Conservation (phyloP, 495 filamentous ascomycete species). For the Penicillium silybi region DNA sequence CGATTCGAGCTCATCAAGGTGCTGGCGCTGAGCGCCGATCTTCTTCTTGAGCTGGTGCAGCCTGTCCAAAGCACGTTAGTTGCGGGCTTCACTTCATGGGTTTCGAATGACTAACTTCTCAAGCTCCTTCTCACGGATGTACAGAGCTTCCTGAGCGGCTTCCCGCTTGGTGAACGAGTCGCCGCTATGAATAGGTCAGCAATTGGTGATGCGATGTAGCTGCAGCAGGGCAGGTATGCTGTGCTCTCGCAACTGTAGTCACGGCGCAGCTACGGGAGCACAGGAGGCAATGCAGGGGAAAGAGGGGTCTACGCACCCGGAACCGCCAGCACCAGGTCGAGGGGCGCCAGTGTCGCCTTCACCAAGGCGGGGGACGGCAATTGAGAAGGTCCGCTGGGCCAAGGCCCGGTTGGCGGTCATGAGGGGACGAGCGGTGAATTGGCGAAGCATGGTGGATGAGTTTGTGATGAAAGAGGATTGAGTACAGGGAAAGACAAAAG, state of each 20-base stretch:
- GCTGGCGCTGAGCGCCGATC: conserved; percentile 71
- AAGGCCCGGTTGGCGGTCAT: conserved; percentile 46
- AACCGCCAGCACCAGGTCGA: conserved; percentile 34
- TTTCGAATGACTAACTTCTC: conserved; percentile 57
- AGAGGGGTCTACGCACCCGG: conserved; percentile 25
- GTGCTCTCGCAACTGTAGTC: neutral
- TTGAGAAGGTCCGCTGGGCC: conserved; percentile 59
- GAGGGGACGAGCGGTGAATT: conserved; percentile 56
- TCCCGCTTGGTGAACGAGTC: conserved; percentile 91
- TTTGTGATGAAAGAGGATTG: conserved; percentile 10
- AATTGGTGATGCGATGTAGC: conserved; percentile 2
- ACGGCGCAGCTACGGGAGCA: neutral
- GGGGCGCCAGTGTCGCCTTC: conserved; percentile 68
- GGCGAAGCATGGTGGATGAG: conserved; percentile 58
- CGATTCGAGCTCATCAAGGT: conserved; percentile 76
- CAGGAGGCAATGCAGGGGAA: neutral
- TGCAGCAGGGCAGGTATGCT: conserved; percentile 3
- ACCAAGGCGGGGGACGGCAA: conserved; percentile 55
- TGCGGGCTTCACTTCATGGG: neutral
- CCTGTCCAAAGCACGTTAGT: conserved; percentile 29
- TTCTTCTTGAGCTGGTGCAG: conserved; percentile 66
- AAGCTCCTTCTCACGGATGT: conserved; percentile 79
- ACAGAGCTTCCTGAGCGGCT: conserved; percentile 75
- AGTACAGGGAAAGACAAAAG: neutral
- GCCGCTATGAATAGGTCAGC: conserved; percentile 35